Evolutionary conservation across 2,329 filamentous ascomycete species (phyloP), one percentile per base, ranked within the genome.

Genomic region (Kalmusia sp.): DNA sequence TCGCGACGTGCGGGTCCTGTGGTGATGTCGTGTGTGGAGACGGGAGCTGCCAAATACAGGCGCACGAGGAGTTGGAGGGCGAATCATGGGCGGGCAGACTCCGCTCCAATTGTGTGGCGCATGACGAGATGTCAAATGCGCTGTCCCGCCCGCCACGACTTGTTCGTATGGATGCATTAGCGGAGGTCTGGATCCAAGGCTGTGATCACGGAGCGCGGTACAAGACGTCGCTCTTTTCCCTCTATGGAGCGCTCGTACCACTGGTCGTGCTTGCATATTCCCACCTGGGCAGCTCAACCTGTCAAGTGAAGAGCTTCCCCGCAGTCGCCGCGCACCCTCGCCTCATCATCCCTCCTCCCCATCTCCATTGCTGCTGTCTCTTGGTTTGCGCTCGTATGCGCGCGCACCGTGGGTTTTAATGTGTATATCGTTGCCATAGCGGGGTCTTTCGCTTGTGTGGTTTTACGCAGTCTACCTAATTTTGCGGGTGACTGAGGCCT

Each of bases 301-400:
- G 38, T 7, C n/a, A n/a, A n/a, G n/a, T n/a, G n/a, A n/a, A n/a
- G n/a, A 47, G 19, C 43, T 35, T 25, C 40, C 40, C 40, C 40
- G 40, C 40, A 43, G 40, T 19, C 9, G 38, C 15, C 24, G 39
- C 39, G n/a, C 39, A 41, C n/a, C 39, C 39, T 39, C 37, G 19
- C 19, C 9, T 15, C 21, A 24, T 39, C 37, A 11, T 21, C 34
- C 15, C 21, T 17, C 6, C 35, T 7, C 39, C 14, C 40, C 25
- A 8, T 11, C n/a, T 22, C 15, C 40, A 22, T 43, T 27, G 40
- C 15, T 31, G 8, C 12, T 2, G 6, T 28, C 6, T 43, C 40
- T 43, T 30, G 39, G 7, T 28, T 41, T 41, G 38, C 38, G 38
- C 38, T 8, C 24, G 24, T 21, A 4, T 11, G 21, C 24, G 38